These are phyloP conservation scores for Powellomyces hirtus DNA, from an alignment of 192 early-diverging fungal genomes.

Conservation along the genomic window DNA sequence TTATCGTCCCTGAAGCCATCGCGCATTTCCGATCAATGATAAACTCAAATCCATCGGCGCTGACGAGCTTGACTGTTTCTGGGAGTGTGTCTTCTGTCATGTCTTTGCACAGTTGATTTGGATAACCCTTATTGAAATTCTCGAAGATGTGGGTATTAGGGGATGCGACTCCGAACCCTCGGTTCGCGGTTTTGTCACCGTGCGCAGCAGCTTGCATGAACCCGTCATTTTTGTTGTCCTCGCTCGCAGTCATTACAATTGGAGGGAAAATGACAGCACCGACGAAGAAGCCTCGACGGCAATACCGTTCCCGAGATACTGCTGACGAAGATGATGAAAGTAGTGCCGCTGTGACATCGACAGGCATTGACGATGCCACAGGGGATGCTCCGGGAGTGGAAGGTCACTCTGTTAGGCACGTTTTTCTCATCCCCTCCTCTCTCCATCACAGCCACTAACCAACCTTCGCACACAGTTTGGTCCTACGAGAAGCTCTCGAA, in stretches of 20 bases:
- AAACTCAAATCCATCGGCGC: conserved; percentile 88
- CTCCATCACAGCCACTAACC: not conserved
- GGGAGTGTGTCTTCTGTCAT: conserved; percentile 23
- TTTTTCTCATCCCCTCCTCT: not conserved
- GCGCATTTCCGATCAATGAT: conserved; percentile 84
- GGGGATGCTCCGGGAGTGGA: not conserved
- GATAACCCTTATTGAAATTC: too few species aligned
- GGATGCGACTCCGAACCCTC: too few species aligned
- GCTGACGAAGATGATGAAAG: not conserved
- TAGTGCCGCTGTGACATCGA: not conserved
- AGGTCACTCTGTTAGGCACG: not conserved
- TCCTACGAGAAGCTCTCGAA: conserved; percentile 43
- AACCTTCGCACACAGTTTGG: conserved; percentile 9
- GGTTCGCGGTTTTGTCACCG: too few species aligned
- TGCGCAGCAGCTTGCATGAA: too few species aligned
- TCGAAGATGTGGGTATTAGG: too few species aligned
- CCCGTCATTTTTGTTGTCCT: too few species aligned
- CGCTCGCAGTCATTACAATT: too few species aligned
- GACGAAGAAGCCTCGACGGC: not conserved
- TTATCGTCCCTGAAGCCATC: conserved; percentile 87
- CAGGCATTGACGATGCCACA: not conserved
- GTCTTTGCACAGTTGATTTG: too few species aligned
- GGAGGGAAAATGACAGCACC: not conserved
- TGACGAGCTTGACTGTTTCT: conserved; percentile 79
- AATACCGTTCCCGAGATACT: not conserved